Base-by-base conservation (phyloP, 192 early-diverging fungal species). In the Gigaspora rosea region DNA sequence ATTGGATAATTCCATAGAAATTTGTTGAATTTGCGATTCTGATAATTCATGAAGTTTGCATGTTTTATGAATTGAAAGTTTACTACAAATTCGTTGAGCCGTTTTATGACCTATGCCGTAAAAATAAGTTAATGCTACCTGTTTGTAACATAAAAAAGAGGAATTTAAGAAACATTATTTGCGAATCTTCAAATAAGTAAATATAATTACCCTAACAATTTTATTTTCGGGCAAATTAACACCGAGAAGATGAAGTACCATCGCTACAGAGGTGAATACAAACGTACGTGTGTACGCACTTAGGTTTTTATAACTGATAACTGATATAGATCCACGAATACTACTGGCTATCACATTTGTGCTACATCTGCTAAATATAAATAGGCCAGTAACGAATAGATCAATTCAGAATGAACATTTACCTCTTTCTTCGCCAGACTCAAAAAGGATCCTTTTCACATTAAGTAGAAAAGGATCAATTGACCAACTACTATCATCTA, bases 71-170 rank as follows among this genome's bases (percentile, higher is more conserved):
- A 98, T 92, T 11, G 91, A 88, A 3, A 98, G 87, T 56, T 88
- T 82, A 73, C 93, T 88, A 79, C 96, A 95, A 59, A 98, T 84
- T 76, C 88, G 85, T 36, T 85, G 80, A 35, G 91, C 91, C 12
- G 92, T 93, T 69, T 85, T 82, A 54, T 86, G 87, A 16, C 97
- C 97, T 78, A 98, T 93, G 32, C 97, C 97, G 79, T 96, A 96
- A 79, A 98, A 95, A 49, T 76, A 63, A 16, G 75, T 76, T 76
- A 76, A 51, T 11, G 75, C 75, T 12, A 76, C 41, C 75, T 76
- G 6, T 8, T 13, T 52, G 9, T 13, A 52, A 13, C 9, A 52
- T 13, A 13, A 13, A 52, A 13, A 13, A 13, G 9, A 52, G 6
- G 1, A 13, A 52, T 52, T 52, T 52, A 5, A 52, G 9, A 13